phyloP scores from a whole-genome alignment of 1,139 yeast species.

The Eremothecium coryli region DNA sequence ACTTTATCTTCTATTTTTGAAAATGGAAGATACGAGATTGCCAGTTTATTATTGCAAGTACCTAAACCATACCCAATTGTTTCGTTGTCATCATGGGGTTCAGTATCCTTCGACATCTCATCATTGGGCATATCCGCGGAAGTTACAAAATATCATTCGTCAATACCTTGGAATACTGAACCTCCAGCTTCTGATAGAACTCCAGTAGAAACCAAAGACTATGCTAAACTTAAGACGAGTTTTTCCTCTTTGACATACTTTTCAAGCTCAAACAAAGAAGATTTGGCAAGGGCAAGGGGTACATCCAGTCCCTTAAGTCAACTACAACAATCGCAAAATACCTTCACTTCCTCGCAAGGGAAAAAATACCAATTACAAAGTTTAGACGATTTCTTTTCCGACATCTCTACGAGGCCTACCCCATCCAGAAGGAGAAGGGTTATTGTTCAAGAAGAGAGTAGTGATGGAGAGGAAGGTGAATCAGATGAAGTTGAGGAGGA shows the following conservation, averaged over 20 bases:
- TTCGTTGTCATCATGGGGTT: slow-evolving; percentile 6
- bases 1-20: slow-evolving; percentile 46
- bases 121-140: slow-evolving; percentile 9
- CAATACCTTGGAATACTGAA: slow-evolving; percentile 13
- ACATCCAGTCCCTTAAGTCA: slow-evolving; percentile 9
- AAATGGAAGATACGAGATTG: slow-evolving; percentile 44
- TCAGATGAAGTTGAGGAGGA: slow-evolving; percentile 27
- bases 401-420: slow-evolving; percentile 32
- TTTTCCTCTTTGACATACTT: slow-evolving; percentile 25
- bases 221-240: slow-evolving; percentile 22
- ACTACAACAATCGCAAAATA: slow-evolving; percentile 1
- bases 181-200: slow-evolving; percentile 13
- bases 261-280: slow-evolving; percentile 6
- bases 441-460: slow-evolving; percentile 26
- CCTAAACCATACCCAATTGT: slow-evolving; percentile 58
- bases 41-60: slow-evolving; percentile 69
- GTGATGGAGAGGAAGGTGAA: slow-evolving; percentile 21
- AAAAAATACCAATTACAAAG: slow-evolving; percentile 57
- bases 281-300: too few species aligned
- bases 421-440: slow-evolving; percentile 25
- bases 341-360: slow-evolving; percentile 16
- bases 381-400: slow-evolving; percentile 77
- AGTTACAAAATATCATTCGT: slow-evolving; percentile 7
- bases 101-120: slow-evolving; percentile 2
- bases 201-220: slow-evolving; percentile 26